Conservation (phyloP, 2,329 filamentous ascomycete genomes). For the Incumbomyces delicatus region DNA sequence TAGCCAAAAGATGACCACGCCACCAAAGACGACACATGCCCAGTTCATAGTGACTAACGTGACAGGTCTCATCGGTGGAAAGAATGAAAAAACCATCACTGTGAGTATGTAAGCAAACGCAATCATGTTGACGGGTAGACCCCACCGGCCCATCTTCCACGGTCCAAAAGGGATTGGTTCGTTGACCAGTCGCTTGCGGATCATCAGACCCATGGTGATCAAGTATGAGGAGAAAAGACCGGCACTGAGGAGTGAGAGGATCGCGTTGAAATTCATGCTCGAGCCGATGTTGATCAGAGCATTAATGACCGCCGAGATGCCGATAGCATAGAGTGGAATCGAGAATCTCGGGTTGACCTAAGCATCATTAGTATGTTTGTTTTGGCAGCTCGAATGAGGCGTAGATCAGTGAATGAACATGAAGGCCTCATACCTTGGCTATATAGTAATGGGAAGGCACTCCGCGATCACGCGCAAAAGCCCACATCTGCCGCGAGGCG, state of each 20-base stretch:
- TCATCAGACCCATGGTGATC: too few relatives aligned
- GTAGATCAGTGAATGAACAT: conserved; percentile 7
- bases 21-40: conserved; percentile 45
- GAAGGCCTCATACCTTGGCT: not conserved
- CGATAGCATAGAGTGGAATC: conserved; percentile 38
- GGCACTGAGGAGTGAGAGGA: too few relatives aligned
- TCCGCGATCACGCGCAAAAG: conserved; percentile 6
- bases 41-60: conserved; percentile 28
- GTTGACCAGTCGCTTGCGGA: too few relatives aligned
- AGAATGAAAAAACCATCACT: conserved; percentile 24
- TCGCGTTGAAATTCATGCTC: too few relatives aligned
- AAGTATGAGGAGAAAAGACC: too few relatives aligned
- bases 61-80: conserved; percentile 25
- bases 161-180: too few relatives aligned
- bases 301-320: conserved; percentile 39
- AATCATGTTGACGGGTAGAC: conserved; percentile 23
- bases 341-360: conserved; percentile 17
- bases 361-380: conserved; percentile 21
- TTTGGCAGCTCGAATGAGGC: conserved; percentile 16
- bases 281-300: too few relatives aligned
- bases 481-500: conserved; percentile 29
- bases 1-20: conserved; percentile 34
- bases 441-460: not conserved
- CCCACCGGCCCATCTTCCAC: conserved; percentile 15
- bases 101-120: conserved; percentile 24